These are phyloP conservation scores for Ustilago esculenta DNA, from an alignment of 1,284 basidiomycete genomes.

Conservation along the genomic window DNA sequence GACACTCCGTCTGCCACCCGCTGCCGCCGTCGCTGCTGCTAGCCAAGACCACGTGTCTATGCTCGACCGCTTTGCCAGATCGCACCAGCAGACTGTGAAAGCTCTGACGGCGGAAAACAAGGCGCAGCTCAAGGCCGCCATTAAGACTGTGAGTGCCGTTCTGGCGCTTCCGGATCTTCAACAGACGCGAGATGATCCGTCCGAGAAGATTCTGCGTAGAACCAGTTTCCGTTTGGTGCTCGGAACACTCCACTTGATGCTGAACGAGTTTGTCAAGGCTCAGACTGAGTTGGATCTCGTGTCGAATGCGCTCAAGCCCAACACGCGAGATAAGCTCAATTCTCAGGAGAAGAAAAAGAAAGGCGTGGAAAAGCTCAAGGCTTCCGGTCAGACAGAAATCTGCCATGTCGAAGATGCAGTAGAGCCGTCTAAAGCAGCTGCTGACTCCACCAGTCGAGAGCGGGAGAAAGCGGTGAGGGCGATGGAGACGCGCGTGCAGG, in stretches of 20 bases:
- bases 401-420: background rate
- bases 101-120: slow-evolving; percentile 19
- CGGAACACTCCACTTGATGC: slow-evolving; percentile 22
- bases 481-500: slow-evolving; percentile 38
- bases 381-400: no score
- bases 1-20: slow-evolving; percentile 20
- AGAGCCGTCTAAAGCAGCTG: background rate
- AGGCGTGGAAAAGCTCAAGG: background rate
- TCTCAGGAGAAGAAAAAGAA: background rate
- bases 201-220: slow-evolving; percentile 1
- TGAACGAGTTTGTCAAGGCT: slow-evolving; percentile 21
- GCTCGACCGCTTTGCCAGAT: slow-evolving; percentile 21
- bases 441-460: background rate
- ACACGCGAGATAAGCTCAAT: background rate
- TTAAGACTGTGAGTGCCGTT: slow-evolving; percentile 27
- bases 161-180: slow-evolving; percentile 35
- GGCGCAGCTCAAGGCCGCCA: slow-evolving; percentile 23
- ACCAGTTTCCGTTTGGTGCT: slow-evolving; percentile 32
- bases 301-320: slow-evolving; percentile 30
- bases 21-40: slow-evolving; percentile 9
- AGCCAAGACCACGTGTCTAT: slow-evolving; percentile 23
- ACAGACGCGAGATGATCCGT: slow-evolving; percentile 2
- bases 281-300: slow-evolving; percentile 37
- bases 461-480: background rate
- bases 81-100: slow-evolving; percentile 18